Base-by-base conservation (phyloP, 2,329 filamentous ascomycete genomes). In the Torrubiella hemipterigena region DNA sequence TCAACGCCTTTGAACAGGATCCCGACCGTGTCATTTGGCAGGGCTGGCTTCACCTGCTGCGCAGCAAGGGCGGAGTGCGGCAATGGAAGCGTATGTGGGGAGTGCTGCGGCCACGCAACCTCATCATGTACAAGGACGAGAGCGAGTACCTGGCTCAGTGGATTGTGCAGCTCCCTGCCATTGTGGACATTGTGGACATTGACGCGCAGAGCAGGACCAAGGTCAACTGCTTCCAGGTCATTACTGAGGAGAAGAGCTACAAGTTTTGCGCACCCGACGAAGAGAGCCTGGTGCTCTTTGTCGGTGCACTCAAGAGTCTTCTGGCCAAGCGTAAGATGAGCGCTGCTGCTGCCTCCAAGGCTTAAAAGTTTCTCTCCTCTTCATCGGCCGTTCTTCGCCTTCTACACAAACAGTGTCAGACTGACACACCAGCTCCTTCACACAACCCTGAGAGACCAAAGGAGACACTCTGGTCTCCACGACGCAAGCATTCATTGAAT, bases 1-100 rank as follows among this genome's bases (percentile, higher is more conserved):
- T n/a, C n/a, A 59, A 60, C 36, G 22, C 22, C 22, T 43, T 64
- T 24, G 67, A 79, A 33, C 63, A 68, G 33, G 84, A 91, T 40
- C 77, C 80, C 1, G 87, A 94, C 51, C 79, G 87, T 17, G 80
- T 96, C n/a, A 72, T 96, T 27, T 94, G 83, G 70, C 86, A 96
- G 50, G 87, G 89, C 31, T 87, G 85, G 67, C 72, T 96, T 19
- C 81, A 83, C 54, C 76, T 85, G 38, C 70, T 95, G 34, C 85
- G 83, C 45, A 82, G 78, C 38, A 87, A 85, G 47, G 69, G 79
- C 15, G 85, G 86, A 7, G 66, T 98, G 33, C 77, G 81, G 28
- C 82, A 93, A 48, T 98, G 91, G 91, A 95, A 94, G 63, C 80
- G 85, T 45, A 69, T 86, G 36, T 96, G 91, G 91, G 81, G 81